Conservation (phyloP, 2,329 filamentous ascomycete species). For the Botrytis paeoniae region DNA sequence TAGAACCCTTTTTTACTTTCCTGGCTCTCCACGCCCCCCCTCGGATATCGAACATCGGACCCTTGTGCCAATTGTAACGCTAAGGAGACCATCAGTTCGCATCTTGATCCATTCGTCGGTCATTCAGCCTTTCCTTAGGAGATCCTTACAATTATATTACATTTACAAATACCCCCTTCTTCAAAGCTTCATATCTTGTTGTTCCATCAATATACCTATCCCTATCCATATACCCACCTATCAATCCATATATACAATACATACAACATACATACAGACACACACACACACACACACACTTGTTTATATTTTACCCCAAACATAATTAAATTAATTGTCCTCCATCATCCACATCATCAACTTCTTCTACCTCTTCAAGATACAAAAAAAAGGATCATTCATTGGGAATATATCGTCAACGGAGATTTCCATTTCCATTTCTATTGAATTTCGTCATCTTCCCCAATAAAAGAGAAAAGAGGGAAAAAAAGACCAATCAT, state of each 20-base stretch:
- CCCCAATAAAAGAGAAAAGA: neutral
- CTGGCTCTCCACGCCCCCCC: neutral
- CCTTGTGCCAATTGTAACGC: conserved; percentile 15
- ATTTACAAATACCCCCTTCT: conserved; percentile 12
- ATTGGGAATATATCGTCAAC: conserved; percentile 9
- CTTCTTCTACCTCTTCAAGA: neutral
- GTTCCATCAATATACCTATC: neutral
- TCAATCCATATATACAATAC: neutral
- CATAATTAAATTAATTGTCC: neutral
- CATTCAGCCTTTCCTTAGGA: neutral
- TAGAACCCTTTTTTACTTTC: neutral
- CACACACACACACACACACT: neutral
- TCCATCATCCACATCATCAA: neutral
- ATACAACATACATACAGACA: neutral
- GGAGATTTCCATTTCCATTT: conserved; percentile 6
- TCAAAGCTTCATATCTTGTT: neutral
- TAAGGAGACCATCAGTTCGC: conserved; percentile 7
- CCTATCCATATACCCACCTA: neutral
- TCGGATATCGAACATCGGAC: conserved; percentile 5
- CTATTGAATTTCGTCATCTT: neutral
- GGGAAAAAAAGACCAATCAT: conserved; percentile 8
- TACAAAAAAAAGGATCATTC: neutral
- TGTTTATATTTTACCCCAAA: neutral
- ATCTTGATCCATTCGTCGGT: conserved; percentile 6
- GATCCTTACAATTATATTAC: conserved; percentile 13